Percentiles rank a stretch among this genome's conserved stretches.
Conservation (phyloP, 164 flowering plant genomes). For the Chimonanthus praecox region DNA sequence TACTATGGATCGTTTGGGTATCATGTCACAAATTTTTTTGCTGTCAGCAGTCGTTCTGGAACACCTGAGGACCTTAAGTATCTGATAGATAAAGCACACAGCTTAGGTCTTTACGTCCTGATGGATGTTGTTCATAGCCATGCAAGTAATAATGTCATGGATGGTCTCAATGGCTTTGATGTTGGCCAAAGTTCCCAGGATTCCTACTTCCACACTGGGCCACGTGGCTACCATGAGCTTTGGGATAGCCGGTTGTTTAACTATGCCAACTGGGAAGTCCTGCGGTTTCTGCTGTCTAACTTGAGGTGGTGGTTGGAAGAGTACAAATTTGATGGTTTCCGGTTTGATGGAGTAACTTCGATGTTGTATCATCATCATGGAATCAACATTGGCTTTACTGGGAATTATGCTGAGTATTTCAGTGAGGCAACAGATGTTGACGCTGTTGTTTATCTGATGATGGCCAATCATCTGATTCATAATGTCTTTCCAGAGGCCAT, state of each 20-base stretch:
- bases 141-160: conserved; percentile 84
- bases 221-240: conserved; percentile 75
- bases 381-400: conserved; percentile 69
- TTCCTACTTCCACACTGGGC: conserved; percentile 90
- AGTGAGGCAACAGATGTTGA: conserved; percentile 89
- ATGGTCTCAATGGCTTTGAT: conserved; percentile 96
- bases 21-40: conserved; percentile 96
- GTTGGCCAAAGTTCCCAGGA: conserved; percentile 86
- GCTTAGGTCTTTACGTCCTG: conserved; percentile 76
- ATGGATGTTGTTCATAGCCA: conserved; percentile 99
- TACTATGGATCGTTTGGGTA: conserved; percentile 96
- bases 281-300: conserved; percentile 91
- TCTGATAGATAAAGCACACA: conserved; percentile 92
- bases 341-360: conserved; percentile 96
- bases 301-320: conserved; percentile 97
- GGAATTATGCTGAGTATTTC: conserved; percentile 81
- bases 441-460: conserved; percentile 90
- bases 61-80: conserved; percentile 97
- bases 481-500: conserved; percentile 73
- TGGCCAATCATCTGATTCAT: conserved; percentile 71
- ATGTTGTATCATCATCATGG: conserved; percentile 99
- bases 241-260: conserved; percentile 97
- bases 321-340: conserved; percentile 88
- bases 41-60: conserved; percentile 96
- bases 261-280: conserved; percentile 96